A percentile compares a stretch with the other conserved stretches of the same genome.
Evolutionary conservation across 208 protist species (phyloP).

Genomic region (Trypanosoma theileri): DNA sequence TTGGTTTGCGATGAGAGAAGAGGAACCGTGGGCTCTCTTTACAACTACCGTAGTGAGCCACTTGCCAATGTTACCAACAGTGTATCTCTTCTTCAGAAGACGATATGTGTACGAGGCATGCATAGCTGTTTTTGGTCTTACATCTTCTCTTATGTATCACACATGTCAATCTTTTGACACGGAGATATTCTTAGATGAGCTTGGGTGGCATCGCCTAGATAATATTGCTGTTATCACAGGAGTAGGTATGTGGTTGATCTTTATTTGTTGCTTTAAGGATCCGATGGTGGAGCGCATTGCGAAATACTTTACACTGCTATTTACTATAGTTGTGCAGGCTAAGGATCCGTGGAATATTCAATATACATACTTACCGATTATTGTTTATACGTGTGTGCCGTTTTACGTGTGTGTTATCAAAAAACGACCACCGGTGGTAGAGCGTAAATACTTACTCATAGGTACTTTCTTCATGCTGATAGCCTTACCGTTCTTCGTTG

Average conservation of each 20-base stretch:
- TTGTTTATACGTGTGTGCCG: conserved; percentile 53
- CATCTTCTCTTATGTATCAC: conserved; percentile 80
- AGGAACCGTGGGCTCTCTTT: conserved; percentile 8
- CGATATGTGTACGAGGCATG: conserved; percentile 55
- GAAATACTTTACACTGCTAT: conserved; percentile 60
- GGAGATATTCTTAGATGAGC: conserved; percentile 57
- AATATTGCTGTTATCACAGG: conserved; percentile 61
- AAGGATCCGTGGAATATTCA: conserved; percentile 67
- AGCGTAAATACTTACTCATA: conserved; percentile 20
- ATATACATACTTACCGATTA: conserved; percentile 50
- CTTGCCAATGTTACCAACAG: conserved; percentile 50
- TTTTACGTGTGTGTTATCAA: conserved; percentile 42
- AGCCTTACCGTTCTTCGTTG: conserved; percentile 49
- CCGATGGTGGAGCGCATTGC: conserved; percentile 35
- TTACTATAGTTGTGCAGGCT: conserved; percentile 59
- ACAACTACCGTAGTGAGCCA: conserved; percentile 69
- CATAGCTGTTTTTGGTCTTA: conserved; percentile 47
- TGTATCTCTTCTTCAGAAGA: conserved; percentile 43
- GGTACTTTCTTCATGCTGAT: conserved; percentile 34
- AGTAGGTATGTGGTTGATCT: conserved; percentile 55
- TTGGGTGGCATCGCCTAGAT: conserved; percentile 75
- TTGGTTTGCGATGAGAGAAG: background rate
- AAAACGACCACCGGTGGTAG: conserved; percentile 17
- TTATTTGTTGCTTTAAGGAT: conserved; percentile 38
- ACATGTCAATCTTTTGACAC: conserved; percentile 50